These are phyloP conservation scores for Nevesoporus exiguus DNA, from an alignment of 768 basidiomycete genomes.

Conservation along the genomic window DNA sequence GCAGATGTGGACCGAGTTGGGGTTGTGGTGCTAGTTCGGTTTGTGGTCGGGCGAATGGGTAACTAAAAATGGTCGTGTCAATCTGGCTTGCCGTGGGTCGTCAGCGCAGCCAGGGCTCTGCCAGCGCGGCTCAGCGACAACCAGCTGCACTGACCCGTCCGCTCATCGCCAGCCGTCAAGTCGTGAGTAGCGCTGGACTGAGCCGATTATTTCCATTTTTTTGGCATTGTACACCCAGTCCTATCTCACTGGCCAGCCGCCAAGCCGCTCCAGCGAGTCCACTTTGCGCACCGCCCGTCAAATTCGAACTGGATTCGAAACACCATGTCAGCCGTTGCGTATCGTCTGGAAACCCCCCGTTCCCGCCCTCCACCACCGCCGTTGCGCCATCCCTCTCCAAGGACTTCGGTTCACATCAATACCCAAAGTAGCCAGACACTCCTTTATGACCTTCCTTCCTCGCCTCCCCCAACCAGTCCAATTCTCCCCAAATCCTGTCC, in stretches of 20 bases:
- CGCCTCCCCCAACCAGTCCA: conserved; percentile 56
- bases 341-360: conserved; percentile 63
- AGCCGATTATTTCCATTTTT: conserved; percentile 10
- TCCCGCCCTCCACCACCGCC: conserved; percentile 57
- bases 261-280: background rate
- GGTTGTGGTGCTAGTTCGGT: conserved; percentile 5
- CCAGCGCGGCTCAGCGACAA: conserved; percentile 25
- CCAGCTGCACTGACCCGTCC: conserved; percentile 14
- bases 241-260: conserved; percentile 17
- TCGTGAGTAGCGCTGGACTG: conserved; percentile 5
- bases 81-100: conserved; percentile 23
- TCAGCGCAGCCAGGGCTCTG: conserved; percentile 29
- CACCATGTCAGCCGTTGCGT: conserved; percentile 58
- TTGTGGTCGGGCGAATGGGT: background rate
- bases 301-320: conserved; percentile 36
- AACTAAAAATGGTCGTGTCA: conserved; percentile 23
- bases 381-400: conserved; percentile 48
- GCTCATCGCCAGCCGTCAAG: conserved; percentile 8
- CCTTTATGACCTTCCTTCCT: conserved; percentile 72
- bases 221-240: conserved; percentile 18
- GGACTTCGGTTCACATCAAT: conserved; percentile 41
- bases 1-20: background rate
- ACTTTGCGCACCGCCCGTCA: conserved; percentile 5
- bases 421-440: conserved; percentile 56
- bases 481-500: conserved; percentile 37